Percentiles rank a stretch among this genome's conserved stretches.
phyloP scores from a whole-genome alignment of 768 basidiomycete genomes.

The Xerocomellus intermedius region DNA sequence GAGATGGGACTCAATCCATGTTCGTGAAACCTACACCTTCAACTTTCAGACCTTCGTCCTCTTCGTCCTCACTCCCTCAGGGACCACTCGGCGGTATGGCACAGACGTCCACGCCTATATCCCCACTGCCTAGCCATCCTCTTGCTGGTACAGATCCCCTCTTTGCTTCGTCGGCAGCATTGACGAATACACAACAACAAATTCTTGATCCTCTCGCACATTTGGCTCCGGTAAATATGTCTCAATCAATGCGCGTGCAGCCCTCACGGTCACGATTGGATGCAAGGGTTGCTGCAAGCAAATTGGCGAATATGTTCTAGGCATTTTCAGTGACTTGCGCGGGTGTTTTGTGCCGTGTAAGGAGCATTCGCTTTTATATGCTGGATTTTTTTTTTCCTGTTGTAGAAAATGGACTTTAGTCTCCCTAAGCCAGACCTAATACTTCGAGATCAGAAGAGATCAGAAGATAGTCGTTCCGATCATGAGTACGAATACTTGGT shows the following conservation, averaged over 20 bases:
- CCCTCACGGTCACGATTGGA: constrained; percentile 75
- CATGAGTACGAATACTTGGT: no score
- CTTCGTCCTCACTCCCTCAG: constrained; percentile 31
- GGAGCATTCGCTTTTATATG: constrained; percentile 14
- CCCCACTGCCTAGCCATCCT: constrained; percentile 13
- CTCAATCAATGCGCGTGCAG: constrained; percentile 69
- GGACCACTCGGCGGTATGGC: constrained; percentile 14
- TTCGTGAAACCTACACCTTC: constrained; percentile 55
- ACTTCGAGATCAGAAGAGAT: no score
- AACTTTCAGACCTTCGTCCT: constrained; percentile 36
- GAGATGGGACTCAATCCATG: constrained; percentile 81
- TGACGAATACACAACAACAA: constrained; percentile 28
- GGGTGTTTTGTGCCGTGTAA: constrained; percentile 4
- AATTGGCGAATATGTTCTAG: constrained; percentile 87
- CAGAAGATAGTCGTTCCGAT: no score
- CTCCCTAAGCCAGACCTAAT: no score
- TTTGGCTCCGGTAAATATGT: constrained; percentile 60
- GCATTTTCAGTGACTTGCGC: not conserved
- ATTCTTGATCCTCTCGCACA: constrained; percentile 64
- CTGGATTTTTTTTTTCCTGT: constrained; percentile 15
- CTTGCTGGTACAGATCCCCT: constrained; percentile 19
- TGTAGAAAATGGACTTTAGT: constrained; percentile 7
- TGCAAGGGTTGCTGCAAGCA: constrained; percentile 82
- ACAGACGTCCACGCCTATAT: constrained; percentile 6
- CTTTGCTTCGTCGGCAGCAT: constrained; percentile 3